Base-by-base conservation (phyloP, 352 stramenopile genomes). In the Aphanomyces invadans region DNA sequence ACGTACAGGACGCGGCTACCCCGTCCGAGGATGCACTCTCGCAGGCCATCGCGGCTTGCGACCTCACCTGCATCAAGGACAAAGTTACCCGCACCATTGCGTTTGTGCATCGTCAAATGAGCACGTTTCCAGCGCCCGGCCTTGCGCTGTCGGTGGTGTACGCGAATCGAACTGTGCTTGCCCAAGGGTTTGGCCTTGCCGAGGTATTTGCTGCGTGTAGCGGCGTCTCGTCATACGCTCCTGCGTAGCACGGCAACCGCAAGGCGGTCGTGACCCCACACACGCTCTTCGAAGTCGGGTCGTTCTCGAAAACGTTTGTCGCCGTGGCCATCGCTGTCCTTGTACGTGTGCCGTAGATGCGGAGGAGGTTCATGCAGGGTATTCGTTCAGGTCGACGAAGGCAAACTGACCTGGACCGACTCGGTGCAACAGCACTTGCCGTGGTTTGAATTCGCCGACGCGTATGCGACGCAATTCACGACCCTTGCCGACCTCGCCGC, bases 221-320 rank as follows among this genome's bases (percentile, higher is more conserved):
- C 25, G 15, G 9, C 12, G 21, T 17, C 39, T 54, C 19, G 46
- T 29, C 17, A 54, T 54, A 28, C 19, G 28, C 46, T 21, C 38
- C 9, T 45, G 38, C 10, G 19, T 51, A 69, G 62, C 48, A 38
- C 2, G 62, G 62, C 38, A 69, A 69, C 29, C 32, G 19, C 4
- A 42, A 29, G 11, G 82, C 65, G 38, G 28, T 54, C 0, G 78
- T 87, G 29, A 76, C 76, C 1, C 69, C 60, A 29, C 70, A 75
- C 12, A 76, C 76, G n/a, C 63, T 86, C 59, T 89, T 89, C 62
- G 76, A 89, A 70, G 85, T 89, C 52, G 80, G 80, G 5, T 89
- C 80, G 0, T 73, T 89, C 21, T 76, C 73, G 5, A 89, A 89
- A 71, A 87, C 78, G 17, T 84, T 89, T 45, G 73, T 89, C 29